These are phyloP conservation scores for Avena atlantica DNA, from an alignment of 176 grass and related monocot genomes.

Conservation along the genomic window DNA sequence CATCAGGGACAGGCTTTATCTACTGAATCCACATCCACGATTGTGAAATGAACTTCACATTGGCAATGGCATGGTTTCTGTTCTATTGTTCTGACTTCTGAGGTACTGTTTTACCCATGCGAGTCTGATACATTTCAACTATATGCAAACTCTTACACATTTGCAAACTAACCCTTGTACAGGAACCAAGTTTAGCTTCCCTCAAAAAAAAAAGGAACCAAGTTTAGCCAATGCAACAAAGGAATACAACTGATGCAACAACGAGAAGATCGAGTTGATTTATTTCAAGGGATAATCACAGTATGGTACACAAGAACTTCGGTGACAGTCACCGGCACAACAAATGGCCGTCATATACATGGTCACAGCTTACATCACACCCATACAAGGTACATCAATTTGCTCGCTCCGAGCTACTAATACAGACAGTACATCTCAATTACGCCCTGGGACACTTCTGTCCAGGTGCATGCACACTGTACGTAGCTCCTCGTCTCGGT, in stretches of 20 bases:
- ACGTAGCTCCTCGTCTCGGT: background rate
- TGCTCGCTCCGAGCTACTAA: slow-evolving; percentile 22
- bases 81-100: too few species aligned
- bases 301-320: background rate
- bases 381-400: slow-evolving; percentile 37
- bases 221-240: background rate
- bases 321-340: background rate
- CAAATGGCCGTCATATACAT: background rate
- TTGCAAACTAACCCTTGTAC: background rate
- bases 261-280: background rate
- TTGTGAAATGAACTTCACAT: too few species aligned
- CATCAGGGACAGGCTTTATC: too few species aligned
- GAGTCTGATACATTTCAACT: background rate
- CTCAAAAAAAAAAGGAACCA: background rate
- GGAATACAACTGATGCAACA: background rate
- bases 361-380: background rate
- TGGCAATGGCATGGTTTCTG: too few species aligned
- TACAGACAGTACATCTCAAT: background rate
- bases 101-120: background rate
- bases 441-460: slow-evolving; percentile 39
- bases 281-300: slow-evolving; percentile 1
- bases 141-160: background rate
- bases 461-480: slow-evolving; percentile 15
- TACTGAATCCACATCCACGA: too few species aligned
- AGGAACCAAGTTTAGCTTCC: background rate